phyloP scores from a whole-genome alignment of 2,329 filamentous ascomycete genomes.

The Aspergillus sp. region DNA sequence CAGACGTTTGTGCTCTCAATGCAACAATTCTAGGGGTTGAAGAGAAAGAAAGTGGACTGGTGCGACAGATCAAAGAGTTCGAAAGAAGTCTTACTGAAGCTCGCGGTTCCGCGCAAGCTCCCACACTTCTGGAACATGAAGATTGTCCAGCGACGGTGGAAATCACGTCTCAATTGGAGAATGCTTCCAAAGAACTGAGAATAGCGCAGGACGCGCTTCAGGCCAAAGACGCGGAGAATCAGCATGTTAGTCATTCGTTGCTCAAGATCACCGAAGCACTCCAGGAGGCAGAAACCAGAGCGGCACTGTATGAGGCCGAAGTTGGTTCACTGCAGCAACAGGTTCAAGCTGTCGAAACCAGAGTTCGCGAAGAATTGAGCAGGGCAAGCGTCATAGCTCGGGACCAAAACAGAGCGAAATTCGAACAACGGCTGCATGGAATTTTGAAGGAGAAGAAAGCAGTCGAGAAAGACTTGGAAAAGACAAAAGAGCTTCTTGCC shows the following conservation, averaged over 20 bases:
- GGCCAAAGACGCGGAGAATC: conserved; percentile 14
- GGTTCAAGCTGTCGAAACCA: conserved; percentile 14
- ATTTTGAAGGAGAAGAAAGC: conserved; percentile 20
- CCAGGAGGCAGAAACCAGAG: conserved; percentile 12
- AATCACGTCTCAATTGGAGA: conserved; percentile 21
- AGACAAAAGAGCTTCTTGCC: conserved; percentile 15
- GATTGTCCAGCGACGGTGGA: conserved; percentile 14
- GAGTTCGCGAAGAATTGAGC: conserved; percentile 24
- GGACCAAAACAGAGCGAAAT: conserved; percentile 21
- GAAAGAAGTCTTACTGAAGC: conserved; percentile 13
- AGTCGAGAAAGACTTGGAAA: conserved; percentile 12
- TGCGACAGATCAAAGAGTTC: conserved; percentile 21
- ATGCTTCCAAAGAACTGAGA: conserved; percentile 11
- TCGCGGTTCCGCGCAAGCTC: conserved; percentile 9
- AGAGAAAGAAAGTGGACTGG: conserved; percentile 19
- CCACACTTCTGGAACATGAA: conserved; percentile 18
- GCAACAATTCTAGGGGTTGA: conserved; percentile 16
- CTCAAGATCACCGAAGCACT: conserved; percentile 10
- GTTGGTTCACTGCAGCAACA: conserved; percentile 15
- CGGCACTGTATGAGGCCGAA: conserved; percentile 15
- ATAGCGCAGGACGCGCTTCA: conserved; percentile 10
- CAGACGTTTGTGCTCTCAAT: conserved; percentile 13
- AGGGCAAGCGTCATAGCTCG: conserved; percentile 23
- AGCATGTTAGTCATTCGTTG: conserved; percentile 14
- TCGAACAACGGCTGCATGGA: conserved; percentile 23